These are phyloP conservation scores for Colletotrichum zoysiae DNA, from an alignment of 2,329 filamentous ascomycete genomes.

Conservation along the genomic window DNA sequence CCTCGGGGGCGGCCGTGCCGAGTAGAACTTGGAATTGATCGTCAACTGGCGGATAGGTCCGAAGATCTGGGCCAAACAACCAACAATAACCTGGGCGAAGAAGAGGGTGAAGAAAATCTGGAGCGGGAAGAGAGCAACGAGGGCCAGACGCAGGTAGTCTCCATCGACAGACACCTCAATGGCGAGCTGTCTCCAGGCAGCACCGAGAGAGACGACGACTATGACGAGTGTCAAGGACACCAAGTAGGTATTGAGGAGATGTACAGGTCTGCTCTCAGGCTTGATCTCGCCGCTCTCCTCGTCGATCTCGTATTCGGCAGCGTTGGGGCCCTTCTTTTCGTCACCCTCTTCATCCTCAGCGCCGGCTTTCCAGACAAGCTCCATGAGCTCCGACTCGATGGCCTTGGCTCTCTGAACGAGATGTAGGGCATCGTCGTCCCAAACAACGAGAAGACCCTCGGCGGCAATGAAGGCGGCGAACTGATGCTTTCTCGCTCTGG, in stretches of 20 bases:
- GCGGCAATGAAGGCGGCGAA: slow-evolving; percentile 83
- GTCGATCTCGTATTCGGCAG: slow-evolving; percentile 71
- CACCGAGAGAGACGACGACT: slow-evolving; percentile 75
- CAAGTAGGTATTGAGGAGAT: slow-evolving; percentile 77
- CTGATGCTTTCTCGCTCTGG: slow-evolving; percentile 80
- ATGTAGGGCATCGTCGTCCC: slow-evolving; percentile 84
- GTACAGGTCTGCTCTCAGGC: slow-evolving; percentile 74
- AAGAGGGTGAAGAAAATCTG: slow-evolving; percentile 87
- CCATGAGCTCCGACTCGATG: slow-evolving; percentile 83
- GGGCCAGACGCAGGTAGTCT: slow-evolving; percentile 71
- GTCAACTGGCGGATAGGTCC: slow-evolving; percentile 81
- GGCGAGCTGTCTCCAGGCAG: slow-evolving; percentile 77
- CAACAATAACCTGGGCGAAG: slow-evolving; percentile 83
- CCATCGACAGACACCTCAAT: slow-evolving; percentile 76
- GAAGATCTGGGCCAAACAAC: slow-evolving; percentile 80
- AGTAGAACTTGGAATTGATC: slow-evolving; percentile 86
- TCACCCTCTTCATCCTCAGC: slow-evolving; percentile 64
- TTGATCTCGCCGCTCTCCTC: slow-evolving; percentile 77
- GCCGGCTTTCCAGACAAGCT: slow-evolving; percentile 77
- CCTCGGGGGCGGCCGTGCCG: slow-evolving; percentile 75
- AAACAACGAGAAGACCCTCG: slow-evolving; percentile 79
- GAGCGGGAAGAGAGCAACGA: slow-evolving; percentile 75
- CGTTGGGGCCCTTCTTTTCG: slow-evolving; percentile 62
- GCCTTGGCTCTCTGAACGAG: slow-evolving; percentile 76
- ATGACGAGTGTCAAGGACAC: slow-evolving; percentile 76